phyloP scores from a whole-genome alignment of 805 yeast genomes.

The Barnettozyma siamensis region DNA sequence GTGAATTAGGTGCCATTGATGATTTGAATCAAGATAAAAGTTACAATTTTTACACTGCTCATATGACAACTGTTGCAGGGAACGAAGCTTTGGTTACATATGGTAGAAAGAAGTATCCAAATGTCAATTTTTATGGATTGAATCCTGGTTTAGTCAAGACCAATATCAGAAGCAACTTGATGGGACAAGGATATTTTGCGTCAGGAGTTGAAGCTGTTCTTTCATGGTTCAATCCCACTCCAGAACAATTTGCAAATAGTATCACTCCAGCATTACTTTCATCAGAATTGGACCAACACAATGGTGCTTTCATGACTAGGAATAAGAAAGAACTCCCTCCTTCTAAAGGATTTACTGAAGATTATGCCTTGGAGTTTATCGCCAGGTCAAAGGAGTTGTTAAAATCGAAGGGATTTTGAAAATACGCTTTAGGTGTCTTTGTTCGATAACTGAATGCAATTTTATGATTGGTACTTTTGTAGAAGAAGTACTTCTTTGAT shows the following conservation, averaged over 20 bases:
- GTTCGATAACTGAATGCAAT: too few species aligned
- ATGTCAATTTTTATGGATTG: constrained; percentile 30
- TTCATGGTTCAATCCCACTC: constrained; percentile 27
- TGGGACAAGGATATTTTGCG: constrained; percentile 27
- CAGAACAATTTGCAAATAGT: constrained; percentile 29
- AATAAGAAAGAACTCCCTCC: constrained; percentile 25
- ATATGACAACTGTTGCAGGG: constrained; percentile 39
- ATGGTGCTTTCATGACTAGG: constrained; percentile 29
- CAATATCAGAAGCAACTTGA: constrained; percentile 28
- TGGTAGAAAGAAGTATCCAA: constrained; percentile 16
- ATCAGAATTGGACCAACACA: constrained; percentile 24
- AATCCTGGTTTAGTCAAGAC: constrained; percentile 37
- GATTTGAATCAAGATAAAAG: constrained; percentile 30
- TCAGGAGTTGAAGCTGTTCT: constrained; percentile 25
- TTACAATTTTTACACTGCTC: constrained; percentile 28
- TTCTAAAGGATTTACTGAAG: constrained; percentile 26
- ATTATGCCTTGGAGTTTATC: constrained; percentile 26
- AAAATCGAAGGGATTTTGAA: constrained; percentile 15
- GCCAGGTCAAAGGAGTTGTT: constrained; percentile 23
- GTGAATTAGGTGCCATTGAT: constrained; percentile 27
- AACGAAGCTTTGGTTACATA: constrained; percentile 33
- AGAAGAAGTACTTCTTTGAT: too few species aligned
- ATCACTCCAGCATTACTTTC: constrained; percentile 29
- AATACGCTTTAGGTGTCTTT: too few species aligned
- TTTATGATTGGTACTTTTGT: too few species aligned